Evolutionary conservation across 805 yeast genomes (phyloP), one percentile per base, ranked within the genome.

Genomic region (Wickerhamomyces kurtzmanii): DNA sequence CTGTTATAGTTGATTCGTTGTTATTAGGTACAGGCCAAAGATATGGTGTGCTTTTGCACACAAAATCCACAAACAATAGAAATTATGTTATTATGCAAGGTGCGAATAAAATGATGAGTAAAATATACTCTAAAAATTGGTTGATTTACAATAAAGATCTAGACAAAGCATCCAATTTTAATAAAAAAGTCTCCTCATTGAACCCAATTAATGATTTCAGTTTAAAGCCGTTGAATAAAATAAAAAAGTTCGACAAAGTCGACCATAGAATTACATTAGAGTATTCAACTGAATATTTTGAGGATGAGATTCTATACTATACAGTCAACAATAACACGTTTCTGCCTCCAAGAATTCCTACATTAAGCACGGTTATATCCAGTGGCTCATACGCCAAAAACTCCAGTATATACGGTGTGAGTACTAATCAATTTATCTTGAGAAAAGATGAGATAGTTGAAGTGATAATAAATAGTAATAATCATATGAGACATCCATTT

Each of bases 11-110:
- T 5, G 64, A 70, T 17, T 58, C 71, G 47, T 38, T 79, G 17
- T 77, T 79, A 44, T 43, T 81, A 21, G 66, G 89, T 1, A 85
- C 80, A 13, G 96, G 89, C 8, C 96, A 87, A 56, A 62, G 96
- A 46, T 71, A 79, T 47, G 65, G 83, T 22, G 78, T 83, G 2
- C 55, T 84, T 36, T 55, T 85, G 12, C 66, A 62, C 21, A 68
- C 91, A 6, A 74, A 74, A 45, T 31, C 47, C 2, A 39, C 34
- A 22, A 39, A 63, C 12, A 47, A 43, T 8, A 63, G 56, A 33
- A 75, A 77, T 43, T 79, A 57, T 47, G 68, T 79, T 4, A 57
- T 81, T 32, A 68, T 77, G 64, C 76, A 73, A 38, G 57, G 64
- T n/a, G n/a, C n/a, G n/a, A n/a, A n/a, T n/a, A n/a, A n/a, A n/a